Percentiles rank a stretch among this genome's conserved stretches.
Evolutionary conservation across 106 monocot species (phyloP).

Genomic region (Phalaenopsis equestris): DNA sequence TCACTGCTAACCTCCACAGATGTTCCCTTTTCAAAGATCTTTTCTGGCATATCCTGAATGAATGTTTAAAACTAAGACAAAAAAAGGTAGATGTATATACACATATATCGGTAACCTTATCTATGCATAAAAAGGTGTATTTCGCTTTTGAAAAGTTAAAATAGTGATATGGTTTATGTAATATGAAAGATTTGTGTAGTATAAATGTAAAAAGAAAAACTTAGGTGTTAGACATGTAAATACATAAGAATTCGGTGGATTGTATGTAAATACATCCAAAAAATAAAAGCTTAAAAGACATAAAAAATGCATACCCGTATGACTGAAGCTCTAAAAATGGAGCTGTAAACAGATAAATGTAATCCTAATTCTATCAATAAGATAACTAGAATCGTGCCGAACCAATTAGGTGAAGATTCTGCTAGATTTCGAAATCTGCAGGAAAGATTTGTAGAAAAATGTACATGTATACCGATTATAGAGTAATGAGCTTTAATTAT

Average conservation of each 20-base stretch:
- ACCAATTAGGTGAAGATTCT: background rate
- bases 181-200: too few relatives aligned
- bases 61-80: background rate
- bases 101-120: too few relatives aligned
- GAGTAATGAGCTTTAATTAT: background rate
- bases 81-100: too few relatives aligned
- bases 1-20: constrained; percentile 67
- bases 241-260: too few relatives aligned
- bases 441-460: background rate
- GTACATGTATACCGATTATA: background rate
- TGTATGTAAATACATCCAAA: too few relatives aligned
- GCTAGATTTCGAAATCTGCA: background rate
- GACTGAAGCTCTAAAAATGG: background rate
- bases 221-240: too few relatives aligned
- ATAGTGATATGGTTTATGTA: too few relatives aligned
- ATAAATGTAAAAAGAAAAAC: too few relatives aligned
- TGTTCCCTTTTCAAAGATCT: constrained; percentile 20
- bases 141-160: too few relatives aligned
- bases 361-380: background rate
- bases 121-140: too few relatives aligned
- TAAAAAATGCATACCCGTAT: background rate
- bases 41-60: constrained; percentile 17
- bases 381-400: background rate
- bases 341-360: background rate
- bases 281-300: background rate